phyloP scores from a whole-genome alignment of 768 basidiomycete genomes.

The Boletus pseudopeckii region DNA sequence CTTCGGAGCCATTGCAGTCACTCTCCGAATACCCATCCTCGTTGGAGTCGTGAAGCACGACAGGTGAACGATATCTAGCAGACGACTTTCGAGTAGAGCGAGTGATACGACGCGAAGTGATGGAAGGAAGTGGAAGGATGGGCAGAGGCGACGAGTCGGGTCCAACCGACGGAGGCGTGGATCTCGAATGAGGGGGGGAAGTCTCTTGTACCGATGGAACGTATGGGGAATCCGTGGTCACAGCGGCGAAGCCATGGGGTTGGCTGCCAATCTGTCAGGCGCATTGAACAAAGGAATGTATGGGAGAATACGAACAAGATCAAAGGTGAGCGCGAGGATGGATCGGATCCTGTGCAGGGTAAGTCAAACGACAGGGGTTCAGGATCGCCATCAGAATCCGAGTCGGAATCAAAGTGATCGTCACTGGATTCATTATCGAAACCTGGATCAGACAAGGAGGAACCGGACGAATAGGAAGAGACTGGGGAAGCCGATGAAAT shows the following conservation, averaged over 20 bases:
- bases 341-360: slow-evolving; percentile 7
- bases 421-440: slow-evolving; percentile 24
- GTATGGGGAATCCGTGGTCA: slow-evolving; percentile 11
- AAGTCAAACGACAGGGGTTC: slow-evolving; percentile 19
- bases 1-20: slow-evolving; percentile 40
- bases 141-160: background rate
- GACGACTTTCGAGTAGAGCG: slow-evolving; percentile 16
- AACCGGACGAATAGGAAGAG: slow-evolving; percentile 24
- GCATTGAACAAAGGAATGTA: background rate
- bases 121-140: background rate
- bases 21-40: slow-evolving; percentile 36
- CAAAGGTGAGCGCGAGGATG: slow-evolving; percentile 13
- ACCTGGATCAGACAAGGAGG: slow-evolving; percentile 17
- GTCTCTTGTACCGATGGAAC: slow-evolving; percentile 8
- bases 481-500: slow-evolving; percentile 29
- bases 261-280: slow-evolving; percentile 22
- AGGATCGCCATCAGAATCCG: slow-evolving; percentile 31
- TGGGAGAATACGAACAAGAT: slow-evolving; percentile 22
- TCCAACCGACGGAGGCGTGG: background rate
- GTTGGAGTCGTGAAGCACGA: slow-evolving; percentile 11
- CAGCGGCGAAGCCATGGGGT: slow-evolving; percentile 2
- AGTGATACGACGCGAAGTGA: slow-evolving; percentile 5
- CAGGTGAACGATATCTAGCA: background rate
- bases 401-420: slow-evolving; percentile 26
- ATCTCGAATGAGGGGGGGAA: slow-evolving; percentile 2